These are phyloP conservation scores for Rosa persica DNA, from an alignment of 306 rosid species.

Conservation along the genomic window DNA sequence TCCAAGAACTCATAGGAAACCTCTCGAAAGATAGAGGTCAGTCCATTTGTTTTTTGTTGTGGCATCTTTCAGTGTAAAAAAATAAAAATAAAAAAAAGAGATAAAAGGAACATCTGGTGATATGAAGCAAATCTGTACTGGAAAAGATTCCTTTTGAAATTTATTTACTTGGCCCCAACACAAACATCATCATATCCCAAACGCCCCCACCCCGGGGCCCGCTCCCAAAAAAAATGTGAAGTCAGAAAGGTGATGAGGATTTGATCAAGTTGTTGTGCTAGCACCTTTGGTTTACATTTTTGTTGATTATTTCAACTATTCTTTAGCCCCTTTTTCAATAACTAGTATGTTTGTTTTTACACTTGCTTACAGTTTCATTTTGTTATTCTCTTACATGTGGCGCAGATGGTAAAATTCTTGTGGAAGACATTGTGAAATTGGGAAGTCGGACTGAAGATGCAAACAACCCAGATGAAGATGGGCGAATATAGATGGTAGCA, in stretches of 20 bases:
- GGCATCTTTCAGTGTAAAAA: neutral
- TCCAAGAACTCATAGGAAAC: conserved; percentile 83
- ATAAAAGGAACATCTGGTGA: neutral
- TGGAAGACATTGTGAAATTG: conserved; percentile 88
- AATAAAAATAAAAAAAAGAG: too few species aligned
- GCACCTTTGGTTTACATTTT: neutral
- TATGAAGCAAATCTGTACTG: neutral
- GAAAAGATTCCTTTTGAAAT: neutral
- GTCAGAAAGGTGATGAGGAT: neutral
- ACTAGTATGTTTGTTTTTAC: neutral
- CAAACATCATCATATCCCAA: too few species aligned
- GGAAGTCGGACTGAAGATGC: conserved; percentile 74
- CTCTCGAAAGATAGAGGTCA: conserved; percentile 90
- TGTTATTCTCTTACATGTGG: conserved; percentile 4
- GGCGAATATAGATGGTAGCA: conserved; percentile 27
- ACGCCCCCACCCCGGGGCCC: too few species aligned
- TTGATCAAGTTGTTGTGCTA: neutral
- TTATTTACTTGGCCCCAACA: neutral
- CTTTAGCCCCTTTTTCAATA: neutral
- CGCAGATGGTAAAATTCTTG: conserved; percentile 93
- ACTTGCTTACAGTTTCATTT: neutral
- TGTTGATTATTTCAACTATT: neutral
- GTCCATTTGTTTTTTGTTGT: conserved; percentile 1
- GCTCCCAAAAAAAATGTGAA: neutral
- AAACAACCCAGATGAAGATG: conserved; percentile 47